Evolutionary conservation across 1,284 basidiomycete genomes (phyloP), one percentile per base, ranked within the genome.

Genomic region (Trametes versicolor): DNA sequence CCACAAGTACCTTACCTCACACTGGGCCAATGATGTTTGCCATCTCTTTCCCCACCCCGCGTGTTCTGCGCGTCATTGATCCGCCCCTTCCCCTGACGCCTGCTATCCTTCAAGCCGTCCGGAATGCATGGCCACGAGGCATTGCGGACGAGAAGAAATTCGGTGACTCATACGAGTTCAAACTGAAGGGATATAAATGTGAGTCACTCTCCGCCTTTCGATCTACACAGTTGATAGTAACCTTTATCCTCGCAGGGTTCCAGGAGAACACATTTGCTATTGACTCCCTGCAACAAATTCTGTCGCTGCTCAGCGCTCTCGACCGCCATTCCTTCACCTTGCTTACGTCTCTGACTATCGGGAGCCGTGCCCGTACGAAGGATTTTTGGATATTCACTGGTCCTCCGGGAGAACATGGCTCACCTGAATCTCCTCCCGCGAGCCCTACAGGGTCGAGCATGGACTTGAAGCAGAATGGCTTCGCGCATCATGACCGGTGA

Each of bases 351-450:
- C 74, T 93, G 50, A 87, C 90, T 23, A 78, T 93, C 59, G 85
- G 85, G 15, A 86, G 81, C 69, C 90, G 87, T 48, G 91, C 92
- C 23, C 83, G 90, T 60, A 83, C 87, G 54, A 92, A 92, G 74
- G 92, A 94, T 72, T 75, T 94, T 1, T 94, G 92, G 92, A 80
- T 94, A 55, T 94, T 93, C 73, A 85, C 86, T 1, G 89, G 89
- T 47, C 61, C 76, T 15, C 74, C 80, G 17, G 75, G 72, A 19
- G 65, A 69, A 12, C 54, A 61, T 13, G 70, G 76, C 47, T 45
- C 62, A 1, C 72, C 74, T 36, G 82, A 83, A 29, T 80, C 81
- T 23, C 73, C 77, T 21, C 77, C 75, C 15, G 58, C 72, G 1
- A 76, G 71, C 39, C 73, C 75, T 34, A 64, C 59, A 10, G 65